phyloP scores from a whole-genome alignment of 495 filamentous ascomycete genomes.

The Aspergillus baeticus region DNA sequence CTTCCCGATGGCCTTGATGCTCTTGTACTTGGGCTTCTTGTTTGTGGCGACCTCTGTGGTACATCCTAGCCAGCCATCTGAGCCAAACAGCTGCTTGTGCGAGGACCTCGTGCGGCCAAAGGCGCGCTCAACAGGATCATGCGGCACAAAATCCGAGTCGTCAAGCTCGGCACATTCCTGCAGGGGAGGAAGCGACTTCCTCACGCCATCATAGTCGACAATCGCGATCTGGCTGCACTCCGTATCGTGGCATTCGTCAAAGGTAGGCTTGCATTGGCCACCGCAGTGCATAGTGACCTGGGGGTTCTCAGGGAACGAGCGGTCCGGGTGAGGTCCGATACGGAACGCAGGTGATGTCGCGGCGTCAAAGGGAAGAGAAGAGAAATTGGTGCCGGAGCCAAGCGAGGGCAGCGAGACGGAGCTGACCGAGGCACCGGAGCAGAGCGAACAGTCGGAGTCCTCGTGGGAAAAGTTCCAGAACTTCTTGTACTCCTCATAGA shows the following conservation, averaged over 20 bases:
- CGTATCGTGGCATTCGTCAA: conserved; percentile 1
- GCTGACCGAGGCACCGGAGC: conserved; percentile 7
- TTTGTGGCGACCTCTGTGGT: conserved; percentile 25
- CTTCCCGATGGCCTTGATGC: conserved; percentile 38
- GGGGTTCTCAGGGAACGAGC: background rate
- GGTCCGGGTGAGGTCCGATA: background rate
- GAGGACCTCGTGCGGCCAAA: background rate
- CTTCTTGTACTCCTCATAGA: conserved; percentile 23
- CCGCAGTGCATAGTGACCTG: conserved; percentile 6
- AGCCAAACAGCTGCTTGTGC: conserved; percentile 55
- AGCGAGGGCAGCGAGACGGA: conserved; percentile 12
- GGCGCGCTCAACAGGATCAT: conserved; percentile 5
- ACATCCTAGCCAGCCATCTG: conserved; percentile 50
- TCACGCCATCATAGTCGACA: conserved; percentile 9
- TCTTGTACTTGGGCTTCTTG: conserved; percentile 30
- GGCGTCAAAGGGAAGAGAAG: background rate
- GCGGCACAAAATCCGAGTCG: background rate
- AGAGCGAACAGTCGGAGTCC: background rate
- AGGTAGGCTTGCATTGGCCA: conserved; percentile 10
- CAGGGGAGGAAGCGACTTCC: conserved; percentile 1
- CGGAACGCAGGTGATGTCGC: conserved; percentile 2
- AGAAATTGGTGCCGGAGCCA: background rate
- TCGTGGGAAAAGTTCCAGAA: conserved; percentile 19
- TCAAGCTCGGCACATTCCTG: background rate
- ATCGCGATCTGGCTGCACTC: conserved; percentile 12